Conservation (phyloP, 441 rosid genomes). For the Corymbia citriodora region DNA sequence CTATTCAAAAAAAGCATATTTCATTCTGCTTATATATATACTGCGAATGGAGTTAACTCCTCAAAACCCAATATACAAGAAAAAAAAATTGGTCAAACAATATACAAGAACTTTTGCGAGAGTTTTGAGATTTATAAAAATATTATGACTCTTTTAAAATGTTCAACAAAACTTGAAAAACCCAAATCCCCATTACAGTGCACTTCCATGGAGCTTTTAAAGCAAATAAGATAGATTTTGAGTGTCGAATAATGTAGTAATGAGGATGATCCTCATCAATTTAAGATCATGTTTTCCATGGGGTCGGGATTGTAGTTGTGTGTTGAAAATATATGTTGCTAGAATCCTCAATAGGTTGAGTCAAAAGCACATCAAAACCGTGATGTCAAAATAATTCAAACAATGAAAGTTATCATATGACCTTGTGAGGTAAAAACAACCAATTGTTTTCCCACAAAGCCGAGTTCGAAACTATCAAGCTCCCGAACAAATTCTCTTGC, state of each 20-base stretch:
- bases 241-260: neutral
- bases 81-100: neutral
- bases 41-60: neutral
- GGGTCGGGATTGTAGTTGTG: neutral
- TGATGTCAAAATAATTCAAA: neutral
- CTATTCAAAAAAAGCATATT: neutral
- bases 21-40: neutral
- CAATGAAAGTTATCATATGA: neutral
- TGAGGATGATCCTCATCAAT: neutral
- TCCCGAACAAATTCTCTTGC: neutral
- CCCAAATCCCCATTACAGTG: accelerated
- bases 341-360: neutral
- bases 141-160: neutral
- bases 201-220: neutral
- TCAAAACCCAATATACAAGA: neutral
- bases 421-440: neutral
- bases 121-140: neutral
- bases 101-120: accelerated
- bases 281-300: neutral
- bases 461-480: neutral
- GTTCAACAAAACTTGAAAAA: accelerated
- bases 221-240: accelerated
- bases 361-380: neutral
- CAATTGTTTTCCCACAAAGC: neutral
- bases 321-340: neutral